Conservation (phyloP, 1,284 basidiomycete genomes). For the Exobasidium cylindrosporum region DNA sequence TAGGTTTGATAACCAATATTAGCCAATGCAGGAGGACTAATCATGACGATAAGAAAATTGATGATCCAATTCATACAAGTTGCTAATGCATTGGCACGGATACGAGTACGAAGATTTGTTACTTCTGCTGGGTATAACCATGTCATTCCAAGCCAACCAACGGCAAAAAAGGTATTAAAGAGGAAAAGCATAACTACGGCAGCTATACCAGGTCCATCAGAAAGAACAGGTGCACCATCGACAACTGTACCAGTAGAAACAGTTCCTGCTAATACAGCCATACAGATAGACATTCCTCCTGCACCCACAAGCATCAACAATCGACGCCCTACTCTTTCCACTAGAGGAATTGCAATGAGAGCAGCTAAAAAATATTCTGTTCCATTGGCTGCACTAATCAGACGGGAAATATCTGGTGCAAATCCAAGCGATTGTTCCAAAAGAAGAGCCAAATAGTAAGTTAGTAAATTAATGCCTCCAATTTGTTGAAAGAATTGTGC, state of each 20-base stretch:
- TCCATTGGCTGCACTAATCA: not conserved
- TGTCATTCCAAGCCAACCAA: conserved; percentile 53
- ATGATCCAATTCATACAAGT: conserved; percentile 48
- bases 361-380: conserved; percentile 51
- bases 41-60: conserved; percentile 48
- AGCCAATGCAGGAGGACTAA: conserved; percentile 32
- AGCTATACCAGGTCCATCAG: conserved; percentile 25
- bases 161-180: conserved; percentile 36
- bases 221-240: conserved; percentile 9
- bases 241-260: conserved; percentile 7
- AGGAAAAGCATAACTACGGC: conserved; percentile 42
- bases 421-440: conserved; percentile 43
- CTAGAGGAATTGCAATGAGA: conserved; percentile 42
- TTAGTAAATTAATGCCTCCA: conserved; percentile 45
- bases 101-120: conserved; percentile 46
- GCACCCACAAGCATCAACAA: conserved; percentile 47
- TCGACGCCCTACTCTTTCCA: conserved; percentile 45
- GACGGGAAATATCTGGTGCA: conserved; percentile 31
- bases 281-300: conserved; percentile 36
- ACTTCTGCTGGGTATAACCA: conserved; percentile 55
- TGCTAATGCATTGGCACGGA: conserved; percentile 46
- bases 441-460: conserved; percentile 51
- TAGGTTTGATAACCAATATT: conserved; percentile 36
- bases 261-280: conserved; percentile 32
- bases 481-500: conserved; percentile 53